Conservation (phyloP, 352 stramenopile species). For the Peronosclerospora sorghi region DNA sequence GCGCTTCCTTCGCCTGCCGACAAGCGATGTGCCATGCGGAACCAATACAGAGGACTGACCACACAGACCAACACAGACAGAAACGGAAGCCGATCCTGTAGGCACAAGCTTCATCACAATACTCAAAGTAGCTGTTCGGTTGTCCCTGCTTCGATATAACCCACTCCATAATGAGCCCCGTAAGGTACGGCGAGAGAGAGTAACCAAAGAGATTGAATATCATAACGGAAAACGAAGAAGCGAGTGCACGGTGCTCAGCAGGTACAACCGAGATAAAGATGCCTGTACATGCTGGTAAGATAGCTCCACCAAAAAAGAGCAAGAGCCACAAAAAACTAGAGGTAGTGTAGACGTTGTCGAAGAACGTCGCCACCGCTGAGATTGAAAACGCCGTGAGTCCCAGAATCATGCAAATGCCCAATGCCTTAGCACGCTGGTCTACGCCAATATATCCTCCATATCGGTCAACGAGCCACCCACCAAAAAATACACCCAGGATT, state of each 20-base stretch:
- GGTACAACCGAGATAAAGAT: conserved; percentile 83
- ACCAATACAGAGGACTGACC: conserved; percentile 65
- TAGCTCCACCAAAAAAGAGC: conserved; percentile 74
- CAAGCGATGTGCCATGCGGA: conserved; percentile 42
- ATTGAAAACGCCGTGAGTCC: conserved; percentile 56
- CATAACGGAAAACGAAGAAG: conserved; percentile 76
- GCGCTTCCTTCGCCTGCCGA: conserved; percentile 40
- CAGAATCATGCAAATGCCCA: conserved; percentile 70
- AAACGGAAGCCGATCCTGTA: conserved; percentile 77
- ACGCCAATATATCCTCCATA: conserved; percentile 71
- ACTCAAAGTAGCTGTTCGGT: conserved; percentile 52
- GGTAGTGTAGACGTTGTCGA: conserved; percentile 66
- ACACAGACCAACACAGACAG: conserved; percentile 72
- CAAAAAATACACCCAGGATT: conserved; percentile 75
- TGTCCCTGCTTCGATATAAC: conserved; percentile 53
- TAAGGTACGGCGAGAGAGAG: conserved; percentile 66
- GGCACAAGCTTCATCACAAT: conserved; percentile 67
- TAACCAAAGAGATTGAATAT: conserved; percentile 79
- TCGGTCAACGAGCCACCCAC: conserved; percentile 67
- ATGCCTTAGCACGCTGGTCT: conserved; percentile 57
- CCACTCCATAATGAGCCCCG: conserved; percentile 71
- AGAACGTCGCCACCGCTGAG: conserved; percentile 64
- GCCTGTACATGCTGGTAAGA: conserved; percentile 67
- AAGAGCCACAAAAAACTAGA: conserved; percentile 66
- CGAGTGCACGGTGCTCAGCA: conserved; percentile 55